Base-by-base conservation (phyloP, 2,329 filamentous ascomycete species). In the Pseudohalonectria lignicola region DNA sequence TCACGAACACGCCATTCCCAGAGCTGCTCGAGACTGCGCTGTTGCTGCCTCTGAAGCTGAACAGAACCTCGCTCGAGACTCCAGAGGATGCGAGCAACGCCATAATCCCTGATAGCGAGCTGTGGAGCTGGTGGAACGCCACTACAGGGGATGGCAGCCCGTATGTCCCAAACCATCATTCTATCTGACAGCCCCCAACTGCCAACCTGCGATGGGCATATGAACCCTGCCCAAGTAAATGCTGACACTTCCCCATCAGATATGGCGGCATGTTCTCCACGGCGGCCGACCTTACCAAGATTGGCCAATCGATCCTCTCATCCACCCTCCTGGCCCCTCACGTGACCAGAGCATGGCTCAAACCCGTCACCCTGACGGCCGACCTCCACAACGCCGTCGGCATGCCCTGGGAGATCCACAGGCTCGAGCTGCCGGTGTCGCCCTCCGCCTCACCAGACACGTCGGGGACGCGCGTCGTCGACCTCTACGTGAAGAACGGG, bases 401-500 rank as follows among this genome's bases (percentile, higher is more conserved):
- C 8, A 55, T 53, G 4, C 63, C 64, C 0, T 71, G 65, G 65
- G 66, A 70, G 45, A 70, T 70, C 35, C 50, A 59, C 18, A 60
- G 61, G 21, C 46, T 51, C 20, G 48, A 60, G 37, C 58, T 59
- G 4, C 44, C 49, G 0, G 59, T 62, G 40, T 26, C 23, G 8
- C 25, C 9, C 9, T 28, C 25, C 9, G 25, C 25, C 25, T 9
- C 9, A 9, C 25, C n/a, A 28, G 9, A 9, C n/a, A n/a, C n/a
- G n/a, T n/a, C n/a, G n/a, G n/a, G n/a, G n/a, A 53, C 57, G 18
- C 59, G 62, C 4, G 45, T 63, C 1, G 49, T 69, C 11, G 65
- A 70, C 17, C 37, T 71, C 2, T 69, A 67, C 49, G 60, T 61
- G 17, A 71, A 71, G 47, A 52, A 47, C 3, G 67, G 67, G 3